Percentiles rank a stretch among this genome's conserved stretches.
Evolutionary conservation across 176 grass and related monocot species (phyloP).

Genomic region (Lolium multiflorum): DNA sequence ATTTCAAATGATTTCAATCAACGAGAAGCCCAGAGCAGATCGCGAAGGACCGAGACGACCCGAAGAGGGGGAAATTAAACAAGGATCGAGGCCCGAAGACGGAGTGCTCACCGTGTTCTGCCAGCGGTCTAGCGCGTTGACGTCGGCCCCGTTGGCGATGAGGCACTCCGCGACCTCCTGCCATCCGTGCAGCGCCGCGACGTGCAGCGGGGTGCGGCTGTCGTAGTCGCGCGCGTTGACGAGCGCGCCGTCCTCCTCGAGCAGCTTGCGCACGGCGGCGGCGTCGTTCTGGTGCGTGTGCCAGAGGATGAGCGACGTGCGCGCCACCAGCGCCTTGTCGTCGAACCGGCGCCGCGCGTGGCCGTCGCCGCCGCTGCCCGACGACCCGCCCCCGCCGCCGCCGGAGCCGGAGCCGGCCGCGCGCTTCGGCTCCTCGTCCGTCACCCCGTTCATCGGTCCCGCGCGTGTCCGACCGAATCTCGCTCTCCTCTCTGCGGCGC

Average conservation of each 20-base stretch:
- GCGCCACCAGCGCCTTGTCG: conserved; percentile 85
- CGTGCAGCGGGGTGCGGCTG: conserved; percentile 94
- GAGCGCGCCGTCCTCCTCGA: conserved; percentile 84
- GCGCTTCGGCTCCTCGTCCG: conserved; percentile 44
- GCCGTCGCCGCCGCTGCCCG: conserved; percentile 45
- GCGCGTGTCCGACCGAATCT: conserved; percentile 38
- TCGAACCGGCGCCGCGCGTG: conserved; percentile 56
- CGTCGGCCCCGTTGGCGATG: conserved; percentile 74
- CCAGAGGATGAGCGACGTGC: conserved; percentile 99
- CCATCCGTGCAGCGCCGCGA: conserved; percentile 92
- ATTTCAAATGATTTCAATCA: not conserved
- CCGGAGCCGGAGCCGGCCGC: conserved; percentile 21
- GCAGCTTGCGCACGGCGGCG: conserved; percentile 79
- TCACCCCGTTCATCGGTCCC: conserved; percentile 43
- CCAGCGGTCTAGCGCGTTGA: conserved; percentile 97
- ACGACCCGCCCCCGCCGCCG: conserved; percentile 40
- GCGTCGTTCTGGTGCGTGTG: conserved; percentile 98
- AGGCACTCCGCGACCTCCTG: conserved; percentile 86
- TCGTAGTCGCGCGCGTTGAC: conserved; percentile 98
- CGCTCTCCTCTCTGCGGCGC: not conserved
- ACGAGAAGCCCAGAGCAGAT: not conserved
- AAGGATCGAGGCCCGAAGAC: not conserved
- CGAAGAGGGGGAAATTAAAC: too few species aligned
- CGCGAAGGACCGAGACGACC: not conserved
- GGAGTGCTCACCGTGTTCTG: conserved; percentile 79